Base-by-base conservation (phyloP, 805 yeast genomes). In the Kodamaea kakaduensis region DNA sequence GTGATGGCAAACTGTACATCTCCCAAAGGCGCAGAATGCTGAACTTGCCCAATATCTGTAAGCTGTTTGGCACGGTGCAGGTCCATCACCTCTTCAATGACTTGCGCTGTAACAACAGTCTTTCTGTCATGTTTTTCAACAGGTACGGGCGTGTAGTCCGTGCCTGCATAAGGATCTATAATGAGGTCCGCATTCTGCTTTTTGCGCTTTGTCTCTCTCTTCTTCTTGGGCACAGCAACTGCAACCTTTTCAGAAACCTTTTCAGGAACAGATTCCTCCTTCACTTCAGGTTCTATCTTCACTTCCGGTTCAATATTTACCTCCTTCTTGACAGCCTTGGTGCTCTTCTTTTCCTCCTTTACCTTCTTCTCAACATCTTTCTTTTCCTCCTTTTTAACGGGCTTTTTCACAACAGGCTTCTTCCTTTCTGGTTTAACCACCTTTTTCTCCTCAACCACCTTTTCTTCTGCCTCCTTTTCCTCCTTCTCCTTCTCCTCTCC, bases 11-110 rank as follows among this genome's bases (percentile, higher is more conserved):
- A 56, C 7, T 58, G 60, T n/a, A 45, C 32, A 15, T 36, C 38
- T 14, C 13, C 5, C 27, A 9, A 34, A 40, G 17, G 25, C 18
- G 25, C 37, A 16, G 30, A 18, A 12, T 30, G 26, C 13, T 36
- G 51, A 9, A 51, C 21, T 28, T 45, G 54, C 3, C 52, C 41
- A 24, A 60, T 34, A 33, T 61, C 64, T n/a, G 50, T 42, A 8
- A 62, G 47, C 35, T 60, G 64, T 15, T 47, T 47, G 13, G 28
- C 32, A 25, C 51, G 45, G 34, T 40, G 56, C 10, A 42, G 42
- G 9, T 35, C 31, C 3, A 58, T 35, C 2, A 55, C 37, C 5
- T 43, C 40, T 3, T 35, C 36, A 16, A 52, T 31, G 1, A 30
- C 31, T 3, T 45, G 45, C 31, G 38, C 43, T 2, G 47, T 43